A percentile compares a stretch with the other conserved stretches of the same genome.
These are phyloP conservation scores for Hypoxylon trugodes DNA, from an alignment of 495 filamentous ascomycete genomes.

Conservation along the genomic window DNA sequence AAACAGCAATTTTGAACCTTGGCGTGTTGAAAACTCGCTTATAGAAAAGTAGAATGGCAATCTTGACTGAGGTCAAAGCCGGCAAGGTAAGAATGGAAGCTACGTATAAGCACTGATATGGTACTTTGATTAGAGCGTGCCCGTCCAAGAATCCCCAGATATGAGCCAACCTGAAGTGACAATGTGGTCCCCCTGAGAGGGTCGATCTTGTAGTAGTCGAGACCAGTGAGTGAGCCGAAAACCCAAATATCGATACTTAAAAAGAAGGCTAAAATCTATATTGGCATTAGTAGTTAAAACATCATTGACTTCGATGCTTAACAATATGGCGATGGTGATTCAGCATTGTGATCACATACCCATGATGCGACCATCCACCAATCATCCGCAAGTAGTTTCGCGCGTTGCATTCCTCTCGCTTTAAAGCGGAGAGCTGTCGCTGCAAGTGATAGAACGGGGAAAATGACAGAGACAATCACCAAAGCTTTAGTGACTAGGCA, in stretches of 20 bases:
- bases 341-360: too few relatives aligned
- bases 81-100: neutral
- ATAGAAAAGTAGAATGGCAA: neutral
- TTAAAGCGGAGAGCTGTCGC: neutral
- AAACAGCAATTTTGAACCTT: neutral
- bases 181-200: neutral
- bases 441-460: neutral
- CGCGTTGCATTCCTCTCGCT: neutral
- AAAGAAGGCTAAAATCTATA: neutral
- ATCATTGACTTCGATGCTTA: neutral
- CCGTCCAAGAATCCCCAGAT: too few relatives aligned
- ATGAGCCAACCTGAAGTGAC: neutral
- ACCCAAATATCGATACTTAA: neutral
- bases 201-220: neutral
- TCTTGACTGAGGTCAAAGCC: neutral
- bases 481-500: neutral
- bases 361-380: conserved; percentile 1
- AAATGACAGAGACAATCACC: neutral
- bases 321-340: too few relatives aligned
- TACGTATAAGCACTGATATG: neutral
- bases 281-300: neutral
- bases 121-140: too few relatives aligned
- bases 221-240: neutral
- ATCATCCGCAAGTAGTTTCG: neutral
- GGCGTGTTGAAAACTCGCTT: neutral